Conservation (phyloP, 331 rosid genomes). For the Phaseolus coccineus region DNA sequence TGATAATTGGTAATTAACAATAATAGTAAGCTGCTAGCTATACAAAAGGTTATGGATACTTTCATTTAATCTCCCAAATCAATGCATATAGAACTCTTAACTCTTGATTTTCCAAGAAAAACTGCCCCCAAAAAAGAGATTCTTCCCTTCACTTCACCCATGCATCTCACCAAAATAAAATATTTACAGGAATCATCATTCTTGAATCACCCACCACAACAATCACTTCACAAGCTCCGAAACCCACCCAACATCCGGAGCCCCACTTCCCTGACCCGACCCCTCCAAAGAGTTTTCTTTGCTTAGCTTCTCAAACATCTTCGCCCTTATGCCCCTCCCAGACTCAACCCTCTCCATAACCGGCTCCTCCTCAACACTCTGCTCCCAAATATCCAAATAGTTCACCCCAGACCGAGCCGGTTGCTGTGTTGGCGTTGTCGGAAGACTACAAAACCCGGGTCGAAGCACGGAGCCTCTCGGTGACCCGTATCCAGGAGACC, state of each 20-base stretch:
- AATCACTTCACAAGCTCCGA: slow-evolving; percentile 76
- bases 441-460: slow-evolving; percentile 79
- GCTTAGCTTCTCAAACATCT: slow-evolving; percentile 84
- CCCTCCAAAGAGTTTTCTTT: slow-evolving; percentile 74
- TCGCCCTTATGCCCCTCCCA: slow-evolving; percentile 72
- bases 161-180: slow-evolving; percentile 29
- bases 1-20: not conserved
- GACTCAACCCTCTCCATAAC: slow-evolving; percentile 95
- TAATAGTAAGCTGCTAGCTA: slow-evolving; percentile 45
- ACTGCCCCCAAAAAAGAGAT: slow-evolving; percentile 49
- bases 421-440: slow-evolving; percentile 67
- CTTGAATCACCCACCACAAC: not conserved
- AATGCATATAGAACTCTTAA: slow-evolving; percentile 23
- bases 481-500: slow-evolving; percentile 57
- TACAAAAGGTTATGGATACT: slow-evolving; percentile 37
- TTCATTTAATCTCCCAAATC: slow-evolving; percentile 27
- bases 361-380: slow-evolving; percentile 70
- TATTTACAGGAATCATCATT: slow-evolving; percentile 51
- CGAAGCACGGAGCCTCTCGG: slow-evolving; percentile 75
- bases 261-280: slow-evolving; percentile 37
- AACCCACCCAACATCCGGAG: slow-evolving; percentile 83
- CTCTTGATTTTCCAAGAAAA: slow-evolving; percentile 17
- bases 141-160: slow-evolving; percentile 58
- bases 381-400: slow-evolving; percentile 67
- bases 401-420: slow-evolving; percentile 52